phyloP scores from a whole-genome alignment of 805 yeast species.

The Monosporozyma solicola region DNA sequence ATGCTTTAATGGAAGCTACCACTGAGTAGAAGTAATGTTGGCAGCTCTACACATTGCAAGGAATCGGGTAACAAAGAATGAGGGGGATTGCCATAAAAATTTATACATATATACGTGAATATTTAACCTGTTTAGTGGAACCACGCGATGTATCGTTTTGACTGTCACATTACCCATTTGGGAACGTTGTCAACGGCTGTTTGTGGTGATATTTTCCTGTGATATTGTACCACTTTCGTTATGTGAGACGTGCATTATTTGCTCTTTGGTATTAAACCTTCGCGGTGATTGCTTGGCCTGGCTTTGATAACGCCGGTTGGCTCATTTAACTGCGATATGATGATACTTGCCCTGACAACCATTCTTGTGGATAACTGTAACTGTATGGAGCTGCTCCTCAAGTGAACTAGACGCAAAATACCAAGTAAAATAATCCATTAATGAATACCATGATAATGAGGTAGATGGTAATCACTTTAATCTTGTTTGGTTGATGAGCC shows the following conservation, averaged over 20 bases:
- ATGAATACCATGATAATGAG: slow-evolving; percentile 12
- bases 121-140: no score
- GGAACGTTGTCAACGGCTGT: background rate
- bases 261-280: background rate
- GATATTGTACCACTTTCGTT: background rate
- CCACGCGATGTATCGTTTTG: background rate
- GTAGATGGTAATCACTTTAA: slow-evolving; percentile 15
- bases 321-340: background rate
- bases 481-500: slow-evolving; percentile 1
- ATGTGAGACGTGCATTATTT: background rate
- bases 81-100: background rate
- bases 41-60: no score
- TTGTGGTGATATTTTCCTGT: background rate
- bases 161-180: background rate
- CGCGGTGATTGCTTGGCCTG: background rate
- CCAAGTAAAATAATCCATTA: slow-evolving; percentile 11
- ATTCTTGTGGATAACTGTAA: no score
- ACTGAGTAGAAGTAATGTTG: no score
- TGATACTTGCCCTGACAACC: no score
- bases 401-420: background rate
- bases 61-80: background rate
- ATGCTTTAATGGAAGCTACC: no score
- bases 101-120: no score
- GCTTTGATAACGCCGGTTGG: background rate
- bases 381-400: background rate